Evolutionary conservation across 768 basidiomycete species (phyloP), one percentile per base, ranked within the genome.

Genomic region (Rhodotorula babjevae): DNA sequence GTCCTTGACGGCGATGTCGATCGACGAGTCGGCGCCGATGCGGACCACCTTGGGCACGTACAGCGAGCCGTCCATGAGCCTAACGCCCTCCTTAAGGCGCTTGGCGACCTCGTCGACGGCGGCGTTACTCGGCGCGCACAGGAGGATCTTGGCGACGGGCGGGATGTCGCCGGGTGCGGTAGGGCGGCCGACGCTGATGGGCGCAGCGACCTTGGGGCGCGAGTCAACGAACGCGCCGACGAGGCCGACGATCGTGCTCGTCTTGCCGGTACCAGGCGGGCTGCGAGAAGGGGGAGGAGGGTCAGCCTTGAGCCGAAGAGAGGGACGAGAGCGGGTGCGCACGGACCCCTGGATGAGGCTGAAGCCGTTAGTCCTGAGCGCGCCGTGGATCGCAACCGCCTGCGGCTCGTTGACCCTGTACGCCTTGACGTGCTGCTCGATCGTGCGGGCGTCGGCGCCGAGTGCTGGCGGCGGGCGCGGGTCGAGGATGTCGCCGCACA

Each of bases 261-360:
- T 99, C 83, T 99, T 99, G 21, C 96, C 96, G 0, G 96, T 99
- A 66, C 96, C 96, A 3, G 96, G 96, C 49, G 96, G 96, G 33
- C 95, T 94, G 74, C 55, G n/a, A n/a, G n/a, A n/a, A n/a, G n/a
- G 25, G 27, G 29, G 71, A 42, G 40, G 31, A 56, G n/a, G 56
- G 67, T 63, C 10, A 29, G 16, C 40, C 25, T 40, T 6, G 18
- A 46, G 46, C 57, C 19, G 21, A 21, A 2, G 16, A 36, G 56
- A 14, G 42, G 42, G 33, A 36, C 31, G 56, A 15, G 52, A 25
- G 23, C 29, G 12, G 57, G 16, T 29, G 50, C 9, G 23, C 31
- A 75, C 84, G 66, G 79, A 94, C 95, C 96, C 96, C 85, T 99
- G 96, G 67, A 99, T 93, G 44, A 99, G 84, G 0, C 87, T 86